Evolutionary conservation across 345 rosid genomes (phyloP).

Genomic region (Syzygium oleosum): DNA sequence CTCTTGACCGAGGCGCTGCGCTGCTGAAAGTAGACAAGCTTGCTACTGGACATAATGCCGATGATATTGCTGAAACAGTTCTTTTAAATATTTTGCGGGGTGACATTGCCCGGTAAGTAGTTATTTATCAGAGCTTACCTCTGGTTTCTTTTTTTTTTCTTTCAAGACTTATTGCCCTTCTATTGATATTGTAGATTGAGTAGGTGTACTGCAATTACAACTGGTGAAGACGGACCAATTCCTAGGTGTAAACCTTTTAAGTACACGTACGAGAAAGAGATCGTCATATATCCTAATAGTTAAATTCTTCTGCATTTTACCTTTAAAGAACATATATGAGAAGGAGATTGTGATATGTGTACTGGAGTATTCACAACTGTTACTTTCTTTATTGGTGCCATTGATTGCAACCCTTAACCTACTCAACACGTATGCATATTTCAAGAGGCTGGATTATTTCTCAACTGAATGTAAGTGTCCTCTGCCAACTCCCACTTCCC

Average conservation of each 20-base stretch:
- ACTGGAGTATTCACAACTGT: not conserved
- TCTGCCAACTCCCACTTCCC: not conserved
- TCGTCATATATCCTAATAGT: slow-evolving; percentile 86
- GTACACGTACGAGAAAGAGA: slow-evolving; percentile 92
- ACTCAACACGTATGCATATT: slow-evolving; percentile 79
- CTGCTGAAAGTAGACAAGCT: slow-evolving; percentile 83
- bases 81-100: slow-evolving; percentile 84
- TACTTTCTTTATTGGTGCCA: not conserved
- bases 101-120: slow-evolving; percentile 76
- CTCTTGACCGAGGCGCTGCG: slow-evolving; percentile 93
- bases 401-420: slow-evolving; percentile 41
- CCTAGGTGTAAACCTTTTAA: slow-evolving; percentile 98
- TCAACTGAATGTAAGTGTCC: slow-evolving; percentile 91
- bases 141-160: not conserved
- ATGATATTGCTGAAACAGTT: slow-evolving; percentile 95
- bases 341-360: not conserved
- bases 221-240: slow-evolving; percentile 96
- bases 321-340: not conserved
- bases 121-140: not conserved
- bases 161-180: not conserved
- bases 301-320: not conserved
- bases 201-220: slow-evolving; percentile 78
- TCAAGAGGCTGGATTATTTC: slow-evolving; percentile 95
- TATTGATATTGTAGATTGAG: slow-evolving; percentile 40
- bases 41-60: slow-evolving; percentile 91